Evolutionary conservation across 305 asterid genomes (phyloP), one percentile per base, ranked within the genome.

Genomic region (Nicotiana rustica): DNA sequence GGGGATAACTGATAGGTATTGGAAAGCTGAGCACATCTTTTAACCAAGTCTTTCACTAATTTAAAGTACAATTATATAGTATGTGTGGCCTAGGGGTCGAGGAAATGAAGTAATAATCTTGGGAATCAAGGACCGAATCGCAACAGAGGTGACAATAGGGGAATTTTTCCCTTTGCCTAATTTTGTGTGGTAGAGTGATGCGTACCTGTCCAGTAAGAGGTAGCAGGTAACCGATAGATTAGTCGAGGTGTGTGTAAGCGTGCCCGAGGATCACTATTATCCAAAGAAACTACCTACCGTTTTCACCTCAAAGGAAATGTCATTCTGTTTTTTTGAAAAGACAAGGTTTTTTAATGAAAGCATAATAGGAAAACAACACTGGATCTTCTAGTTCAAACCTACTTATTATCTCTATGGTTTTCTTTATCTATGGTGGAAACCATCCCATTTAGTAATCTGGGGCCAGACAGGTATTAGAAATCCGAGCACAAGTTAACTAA

Each of bases 401-500:
- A 52, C 5, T 52, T 12, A 52, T 52, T 52, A 52, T 52, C 59
- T 14, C 59, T 13, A 12, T 52, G 59, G 59, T 52, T 52, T 52
- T 52, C 59, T 52, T 52, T 13, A 12, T 52, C 59, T 52, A 52
- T 52, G 59, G 59, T 52, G 17, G 59, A 17, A 52, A 52, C 59
- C n/a, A 52, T 3, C 59, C 59, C 6, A 52, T 52, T 29, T 52
- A 29, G 65, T 75, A 52, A 9, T 62, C 80, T 25, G 47, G 80
- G 15, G 79, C 21, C 64, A 13, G 38, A 71, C 79, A 73, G 38
- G 79, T 73, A 55, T 6, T 73, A 18, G 9, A 73, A 13, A 73
- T 49, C 62, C 25, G 61, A 15, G 47, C 44, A 52, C 17, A 6
- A 75, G 47, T 75, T 25, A 75, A 25, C 64, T 6, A 25, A 25